Evolutionary conservation across 2,329 filamentous ascomycete species (phyloP).

Genomic region (Aspergillus sp.): DNA sequence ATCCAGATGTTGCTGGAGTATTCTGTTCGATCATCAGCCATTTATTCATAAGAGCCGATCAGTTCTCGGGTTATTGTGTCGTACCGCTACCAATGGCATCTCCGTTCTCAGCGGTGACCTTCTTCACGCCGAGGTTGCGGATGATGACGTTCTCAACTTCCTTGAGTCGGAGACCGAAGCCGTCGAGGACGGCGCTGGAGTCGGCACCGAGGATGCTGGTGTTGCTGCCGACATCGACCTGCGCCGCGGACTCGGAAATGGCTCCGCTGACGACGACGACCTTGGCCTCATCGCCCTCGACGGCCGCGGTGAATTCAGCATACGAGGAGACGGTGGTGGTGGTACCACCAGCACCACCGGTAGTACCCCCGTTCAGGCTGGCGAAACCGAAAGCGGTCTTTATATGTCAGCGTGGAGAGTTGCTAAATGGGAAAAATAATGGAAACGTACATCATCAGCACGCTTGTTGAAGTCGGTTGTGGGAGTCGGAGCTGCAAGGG

Average conservation of each 20-base stretch:
- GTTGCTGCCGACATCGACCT: constrained; percentile 51
- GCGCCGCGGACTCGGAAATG: constrained; percentile 44
- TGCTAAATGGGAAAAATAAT: too few relatives aligned
- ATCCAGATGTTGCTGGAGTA: constrained; percentile 59
- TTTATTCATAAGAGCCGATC: too few relatives aligned
- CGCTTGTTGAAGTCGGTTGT: constrained; percentile 25
- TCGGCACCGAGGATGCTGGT: constrained; percentile 55
- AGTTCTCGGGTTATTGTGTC: neutral
- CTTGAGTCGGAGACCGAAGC: constrained; percentile 51
- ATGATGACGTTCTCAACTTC: constrained; percentile 61
- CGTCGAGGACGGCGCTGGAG: constrained; percentile 54
- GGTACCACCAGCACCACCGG: constrained; percentile 55
- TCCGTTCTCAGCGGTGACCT: constrained; percentile 56
- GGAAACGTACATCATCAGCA: constrained; percentile 25
- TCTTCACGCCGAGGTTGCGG: constrained; percentile 60
- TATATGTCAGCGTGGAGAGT: neutral
- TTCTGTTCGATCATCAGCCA: constrained; percentile 15
- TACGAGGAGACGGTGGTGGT: constrained; percentile 57
- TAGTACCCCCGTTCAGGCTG: constrained; percentile 53
- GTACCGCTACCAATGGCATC: constrained; percentile 61
- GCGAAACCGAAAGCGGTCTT: constrained; percentile 45
- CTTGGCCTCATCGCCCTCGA: constrained; percentile 45
- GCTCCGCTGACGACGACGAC: constrained; percentile 50
- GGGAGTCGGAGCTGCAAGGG: constrained; percentile 27
- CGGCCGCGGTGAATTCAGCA: constrained; percentile 51